These are phyloP conservation scores for Sporothrix protearum DNA, from an alignment of 2,329 filamentous ascomycete genomes.

Conservation along the genomic window DNA sequence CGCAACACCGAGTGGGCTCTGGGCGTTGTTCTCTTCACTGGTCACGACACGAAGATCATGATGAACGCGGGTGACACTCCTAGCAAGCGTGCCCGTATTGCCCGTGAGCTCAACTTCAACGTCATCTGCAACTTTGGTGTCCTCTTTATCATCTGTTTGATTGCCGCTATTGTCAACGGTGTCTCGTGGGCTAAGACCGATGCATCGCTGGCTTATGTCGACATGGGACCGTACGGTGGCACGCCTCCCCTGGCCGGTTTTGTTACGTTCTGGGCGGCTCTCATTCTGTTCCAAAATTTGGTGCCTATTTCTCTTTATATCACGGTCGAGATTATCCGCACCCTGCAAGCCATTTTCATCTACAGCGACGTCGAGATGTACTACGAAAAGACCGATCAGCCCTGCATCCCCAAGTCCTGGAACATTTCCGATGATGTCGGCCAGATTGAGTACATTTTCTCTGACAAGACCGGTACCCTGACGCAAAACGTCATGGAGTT, in stretches of 20 bases:
- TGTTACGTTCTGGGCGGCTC: slow-evolving; percentile 92
- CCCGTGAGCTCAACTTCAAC: slow-evolving; percentile 93
- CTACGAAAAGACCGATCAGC: slow-evolving; percentile 88
- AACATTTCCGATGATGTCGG: slow-evolving; percentile 98
- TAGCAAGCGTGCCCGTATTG: slow-evolving; percentile 86
- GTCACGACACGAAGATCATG: slow-evolving; percentile 98
- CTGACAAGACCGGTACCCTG: slow-evolving; percentile 32
- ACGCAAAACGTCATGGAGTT: slow-evolving; percentile 67
- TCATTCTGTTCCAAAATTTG: slow-evolving; percentile 98
- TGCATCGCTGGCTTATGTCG: slow-evolving; percentile 76
- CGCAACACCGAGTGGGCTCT: slow-evolving; percentile 96
- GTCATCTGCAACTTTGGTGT: slow-evolving; percentile 95
- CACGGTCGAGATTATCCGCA: slow-evolving; percentile 90
- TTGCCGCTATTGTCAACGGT: slow-evolving; percentile 81
- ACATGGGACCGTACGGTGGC: slow-evolving; percentile 77
- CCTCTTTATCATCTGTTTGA: slow-evolving; percentile 81
- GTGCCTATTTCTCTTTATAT: slow-evolving; percentile 98
- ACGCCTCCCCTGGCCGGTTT: slow-evolving; percentile 77
- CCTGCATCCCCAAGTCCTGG: slow-evolving; percentile 96
- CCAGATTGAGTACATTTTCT: slow-evolving; percentile 97
- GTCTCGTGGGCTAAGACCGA: slow-evolving; percentile 71
- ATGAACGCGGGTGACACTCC: slow-evolving; percentile 95
- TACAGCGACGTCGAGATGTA: slow-evolving; percentile 97
- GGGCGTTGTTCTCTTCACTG: slow-evolving; percentile 89
- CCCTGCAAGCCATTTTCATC: slow-evolving; percentile 92